These are phyloP conservation scores for Laburnicola sp. DNA, from an alignment of 2,329 filamentous ascomycete genomes.

Conservation along the genomic window DNA sequence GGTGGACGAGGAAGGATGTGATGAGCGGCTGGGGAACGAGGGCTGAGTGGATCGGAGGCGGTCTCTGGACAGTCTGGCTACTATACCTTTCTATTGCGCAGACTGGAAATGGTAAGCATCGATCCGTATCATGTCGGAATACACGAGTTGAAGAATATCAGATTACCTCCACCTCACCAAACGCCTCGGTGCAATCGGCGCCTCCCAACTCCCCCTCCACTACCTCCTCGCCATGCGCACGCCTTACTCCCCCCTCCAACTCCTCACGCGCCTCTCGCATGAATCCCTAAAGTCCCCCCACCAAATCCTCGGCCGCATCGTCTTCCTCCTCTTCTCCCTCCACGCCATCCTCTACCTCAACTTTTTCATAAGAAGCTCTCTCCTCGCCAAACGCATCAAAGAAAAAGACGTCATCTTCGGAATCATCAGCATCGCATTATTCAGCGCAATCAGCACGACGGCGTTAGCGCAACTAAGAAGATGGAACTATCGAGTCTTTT, in stretches of 20 bases:
- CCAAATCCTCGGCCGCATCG: constrained; percentile 1
- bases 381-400: constrained; percentile 58
- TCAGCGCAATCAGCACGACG: constrained; percentile 53
- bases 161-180: constrained; percentile 6
- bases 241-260: not conserved
- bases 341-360: not conserved
- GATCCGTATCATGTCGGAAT: not conserved
- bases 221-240: constrained; percentile 1
- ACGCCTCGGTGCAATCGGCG: constrained; percentile 1
- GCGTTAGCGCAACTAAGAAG: constrained; percentile 53
- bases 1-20: constrained; percentile 50
- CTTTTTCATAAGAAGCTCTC: constrained; percentile 39
- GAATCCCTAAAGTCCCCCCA: not conserved
- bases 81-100: constrained; percentile 1
- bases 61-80: constrained; percentile 3
- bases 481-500: constrained; percentile 58
- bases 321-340: not conserved
- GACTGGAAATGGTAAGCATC: not conserved
- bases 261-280: not conserved
- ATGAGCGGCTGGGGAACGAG: not conserved
- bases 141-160: not conserved
- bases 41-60: not conserved
- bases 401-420: constrained; percentile 63
- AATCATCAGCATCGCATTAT: constrained; percentile 51
- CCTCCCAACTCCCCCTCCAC: constrained; percentile 6